Base-by-base conservation (phyloP, 2,329 filamentous ascomycete species). In the Xylaria sp. region DNA sequence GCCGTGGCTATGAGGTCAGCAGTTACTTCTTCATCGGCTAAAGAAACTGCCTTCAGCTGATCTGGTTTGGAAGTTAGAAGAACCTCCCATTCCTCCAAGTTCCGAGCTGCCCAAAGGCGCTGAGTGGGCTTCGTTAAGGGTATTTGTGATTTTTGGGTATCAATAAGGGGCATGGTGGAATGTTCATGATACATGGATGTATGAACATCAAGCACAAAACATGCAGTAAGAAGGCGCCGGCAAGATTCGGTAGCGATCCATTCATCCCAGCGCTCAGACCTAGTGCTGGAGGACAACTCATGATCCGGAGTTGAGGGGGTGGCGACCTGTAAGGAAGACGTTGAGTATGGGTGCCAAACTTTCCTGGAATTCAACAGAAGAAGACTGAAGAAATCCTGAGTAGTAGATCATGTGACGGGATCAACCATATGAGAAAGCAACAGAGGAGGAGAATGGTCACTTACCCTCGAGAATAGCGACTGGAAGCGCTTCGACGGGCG, bases 131-230 rank as follows among this genome's bases (percentile, higher is more conserved):
- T 73, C n/a, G 76, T 76, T 54, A 84, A 69, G n/a, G 80, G 77
- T 35, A 83, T 78, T 2, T 72, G 78, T 69, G 62, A 71, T 70
- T 59, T 71, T 64, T 52, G 73, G 66, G 58, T 69, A 59, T 60
- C 61, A 65, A 78, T 71, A 49, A 73, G 74, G 37, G 71, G 68
- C 30, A 72, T 70, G 44, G 73, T 71, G 16, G 73, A 75, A 63
- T 81, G 80, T 69, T 85, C 79, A 55, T 81, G 76, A 65, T 82
- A 85, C 62, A 79, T 74, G 62, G 80, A 78, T 67, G 80, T 77
- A 61, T 85, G 83, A 5, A 79, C 75, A 67, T 86, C 83, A 58
- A 83, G 73, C 56, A 83, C 71, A 69, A 85, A 83, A 71, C 81
- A 85, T 11, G 78, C 79, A 39, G 79, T 75, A n/a, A 84, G 72